Base-by-base conservation (phyloP, 805 yeast genomes). In the Lachancea quebecensis region DNA sequence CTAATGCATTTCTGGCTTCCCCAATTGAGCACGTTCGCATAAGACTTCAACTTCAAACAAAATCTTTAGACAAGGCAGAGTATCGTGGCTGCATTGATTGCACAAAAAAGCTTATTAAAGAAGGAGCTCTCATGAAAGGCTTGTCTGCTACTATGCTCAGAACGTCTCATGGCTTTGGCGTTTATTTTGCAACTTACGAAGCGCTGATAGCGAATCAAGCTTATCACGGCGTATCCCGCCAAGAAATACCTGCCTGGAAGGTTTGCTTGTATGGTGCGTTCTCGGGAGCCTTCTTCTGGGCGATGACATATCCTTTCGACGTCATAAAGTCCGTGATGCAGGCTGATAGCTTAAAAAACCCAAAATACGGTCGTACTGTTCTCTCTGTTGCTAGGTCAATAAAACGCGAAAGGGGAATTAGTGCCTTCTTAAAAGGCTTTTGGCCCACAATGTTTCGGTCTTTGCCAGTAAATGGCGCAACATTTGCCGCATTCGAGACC, bases 391-490 rank as follows among this genome's bases (percentile, higher is more conserved):
- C 77, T 14, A 72, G 62, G 46, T 71, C 73, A 46, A 73, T 87
- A 17, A 73, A 62, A 58, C 65, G 62, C 40, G 70, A 73, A n/a
- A 71, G 73, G 42, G 97, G 98, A 25, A 47, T 79, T 21, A 72
- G 72, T 50, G 95, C 95, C 0, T 85, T 93, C 59, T 85, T 86
- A 68, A 82, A 82, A 67, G 99, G 99, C 1, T 90, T 95, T 61
- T 66, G 79, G 15, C 97, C 99, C 33, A 90, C 98, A 0, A 78
- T 93, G 51, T 70, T 93, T 52, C 83, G 99, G 68, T 98, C 99
- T 41, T 95, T 96, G 2, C 99, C 99, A 0, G 99, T 95, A 3
- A 95, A 93, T 62, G 99, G 96, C 35, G 95, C 95, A 28, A 95
- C 99, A 0, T 93, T 93, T 68, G 83, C 88, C 37, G 89, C 95